Evolutionary conservation across 1,139 yeast genomes (phyloP), one percentile per base, ranked within the genome.

Genomic region (Petasospora fabianii): DNA sequence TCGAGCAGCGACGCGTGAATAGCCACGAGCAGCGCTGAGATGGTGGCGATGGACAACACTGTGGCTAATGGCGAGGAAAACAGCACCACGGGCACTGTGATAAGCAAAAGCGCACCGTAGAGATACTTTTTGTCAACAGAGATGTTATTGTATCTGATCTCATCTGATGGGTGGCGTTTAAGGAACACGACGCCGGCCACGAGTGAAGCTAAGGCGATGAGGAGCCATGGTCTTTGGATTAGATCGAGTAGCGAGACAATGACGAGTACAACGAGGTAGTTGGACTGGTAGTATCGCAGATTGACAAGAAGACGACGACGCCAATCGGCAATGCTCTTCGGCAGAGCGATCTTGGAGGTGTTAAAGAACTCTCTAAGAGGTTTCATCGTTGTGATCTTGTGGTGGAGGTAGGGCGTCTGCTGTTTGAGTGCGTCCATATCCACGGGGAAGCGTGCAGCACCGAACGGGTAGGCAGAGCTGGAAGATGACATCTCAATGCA

Each of bases 401-500:
- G 47, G 29, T 48, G 50, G n/a, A 48, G 34, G 31, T 38, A 48
- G 24, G 52, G 52, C 12, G 42, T 45, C 33, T 46, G 49, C 15
- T 46, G 49, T 39, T 44, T 44, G 26, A 44, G 36, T 2, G 45
- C 36, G 21, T 44, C 48, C 48, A 44, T 41, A 17, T 44, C 44
- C 32, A 41, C 44, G 5, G 44, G 44, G 41, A 44, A 44, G 9
- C 38, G 33, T 5, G 45, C 42, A 4, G 44, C 41, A 11, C 38
- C 34, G 34, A 41, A 41, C 6, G 44, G 44, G 19, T 41, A 41
- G 9, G 41, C 30, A 18, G 12, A 36, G 1, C 41, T 41, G 9
- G 35, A 13, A 3, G 36, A 11, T 4, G 40, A 35, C 39, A 35
- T 35, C 5, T n/a, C n/a, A n/a, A n/a, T n/a, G n/a, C n/a, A n/a